Evolutionary conservation across 78 protist species (phyloP), one percentile per base, ranked within the genome.

Genomic region (Emiliania huxleyi): DNA sequence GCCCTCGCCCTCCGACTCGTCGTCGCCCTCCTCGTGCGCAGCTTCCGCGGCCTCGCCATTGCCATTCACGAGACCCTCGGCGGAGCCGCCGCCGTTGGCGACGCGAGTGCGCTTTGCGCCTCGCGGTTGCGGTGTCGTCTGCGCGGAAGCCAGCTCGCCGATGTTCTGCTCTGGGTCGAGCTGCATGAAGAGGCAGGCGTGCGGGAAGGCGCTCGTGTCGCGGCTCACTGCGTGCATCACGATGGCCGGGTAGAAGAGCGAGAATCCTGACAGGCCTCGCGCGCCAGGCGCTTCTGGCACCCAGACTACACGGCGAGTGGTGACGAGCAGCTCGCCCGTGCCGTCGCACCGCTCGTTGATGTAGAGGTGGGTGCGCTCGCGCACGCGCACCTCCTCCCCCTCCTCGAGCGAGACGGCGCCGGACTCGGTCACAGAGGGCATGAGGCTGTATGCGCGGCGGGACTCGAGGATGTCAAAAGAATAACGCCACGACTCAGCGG

Each of bases 181-280:
- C 85, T 75, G 85, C 45, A 37, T 2, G 85, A 22, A 75, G 29
- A 75, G 2, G 85, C 85, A 75, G 6, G 85, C 33, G 43, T 35
- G 46, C 18, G 46, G 44, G 85, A 75, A 75, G n/a, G 6, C 19
- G 33, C 46, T 38, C 29, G 85, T 75, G 46, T 75, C 85, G 18
- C 45, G 1, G 46, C 46, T 38, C 26, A 75, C 46, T 6, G 85
- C 85, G 85, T 75, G 85, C 85, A 75, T 37, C 33, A 40, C 85
- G 46, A 75, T 75, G 21, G 85, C 44, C 21, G 44, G 85, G 85
- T 75, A 75, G 46, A 35, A 73, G 33, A 73, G 83, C 83, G 83
- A 73, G 42, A 73, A 73, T 5, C 33, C 83, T 18, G 83, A 23
- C 12, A 4, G 15, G 83, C 83, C 42, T 18, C 37, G 44, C 23